These are phyloP conservation scores for Pseudogymnoascus sp. DNA, from an alignment of 2,329 filamentous ascomycete species.

Conservation along the genomic window DNA sequence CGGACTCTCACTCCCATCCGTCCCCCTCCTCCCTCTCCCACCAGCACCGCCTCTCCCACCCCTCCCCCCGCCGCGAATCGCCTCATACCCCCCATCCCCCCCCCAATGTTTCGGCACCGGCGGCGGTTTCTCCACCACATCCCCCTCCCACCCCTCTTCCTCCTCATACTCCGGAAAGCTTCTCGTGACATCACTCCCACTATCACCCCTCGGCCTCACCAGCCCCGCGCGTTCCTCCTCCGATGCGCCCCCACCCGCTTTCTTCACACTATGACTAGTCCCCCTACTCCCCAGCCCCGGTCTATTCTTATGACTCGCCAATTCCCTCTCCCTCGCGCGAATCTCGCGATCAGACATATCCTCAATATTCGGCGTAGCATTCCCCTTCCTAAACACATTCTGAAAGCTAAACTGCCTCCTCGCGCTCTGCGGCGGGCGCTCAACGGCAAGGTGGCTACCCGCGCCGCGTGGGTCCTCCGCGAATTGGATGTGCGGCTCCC, in stretches of 20 bases:
- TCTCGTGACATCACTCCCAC: conserved; percentile 17
- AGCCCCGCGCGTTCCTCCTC: conserved; percentile 79
- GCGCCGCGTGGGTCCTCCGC: conserved; percentile 21
- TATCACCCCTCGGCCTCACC: conserved; percentile 58
- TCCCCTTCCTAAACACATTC: conserved; percentile 53
- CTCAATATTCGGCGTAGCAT: neutral
- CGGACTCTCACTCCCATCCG: conserved; percentile 2
- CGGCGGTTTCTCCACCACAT: conserved; percentile 1
- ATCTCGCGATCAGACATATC: neutral
- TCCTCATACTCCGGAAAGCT: conserved; percentile 13
- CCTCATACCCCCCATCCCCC: neutral
- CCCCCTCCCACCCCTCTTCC: conserved; percentile 6
- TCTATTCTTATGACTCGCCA: conserved; percentile 23
- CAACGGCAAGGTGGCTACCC: conserved; percentile 23
- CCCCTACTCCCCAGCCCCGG: conserved; percentile 32
- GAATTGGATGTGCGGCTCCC: conserved; percentile 40
- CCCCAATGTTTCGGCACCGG: neutral
- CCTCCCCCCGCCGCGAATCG: neutral
- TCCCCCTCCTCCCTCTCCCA: conserved; percentile 16
- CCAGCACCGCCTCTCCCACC: conserved; percentile 13
- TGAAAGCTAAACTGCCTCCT: conserved; percentile 87
- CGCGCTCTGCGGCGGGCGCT: conserved; percentile 51
- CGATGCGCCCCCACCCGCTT: conserved; percentile 46
- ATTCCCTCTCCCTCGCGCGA: conserved; percentile 9
- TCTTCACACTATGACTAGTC: conserved; percentile 26